Conservation (phyloP, 2,329 filamentous ascomycete genomes). For the Amauroascus verrucosus region DNA sequence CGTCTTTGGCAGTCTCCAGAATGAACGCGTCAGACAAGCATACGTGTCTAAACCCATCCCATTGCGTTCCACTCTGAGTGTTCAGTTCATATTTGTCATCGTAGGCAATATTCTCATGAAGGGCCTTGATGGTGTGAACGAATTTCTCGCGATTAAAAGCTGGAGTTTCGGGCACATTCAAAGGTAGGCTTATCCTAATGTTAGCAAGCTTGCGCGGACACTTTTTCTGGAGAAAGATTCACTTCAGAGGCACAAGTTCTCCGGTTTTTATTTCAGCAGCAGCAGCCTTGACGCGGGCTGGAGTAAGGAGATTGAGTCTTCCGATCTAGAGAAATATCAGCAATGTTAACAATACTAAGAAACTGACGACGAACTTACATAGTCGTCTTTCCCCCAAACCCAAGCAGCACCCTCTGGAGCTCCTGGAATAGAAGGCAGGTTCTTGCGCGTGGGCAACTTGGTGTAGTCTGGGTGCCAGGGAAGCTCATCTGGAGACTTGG, state of each 20-base stretch:
- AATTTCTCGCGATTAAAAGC: slow-evolving; percentile 45
- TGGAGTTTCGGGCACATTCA: slow-evolving; percentile 44
- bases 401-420: slow-evolving; percentile 49
- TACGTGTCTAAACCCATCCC: slow-evolving; percentile 43
- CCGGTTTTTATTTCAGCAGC: slow-evolving; percentile 46
- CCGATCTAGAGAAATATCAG: slow-evolving; percentile 19
- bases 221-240: slow-evolving; percentile 10
- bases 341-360: not conserved
- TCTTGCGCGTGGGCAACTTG: slow-evolving; percentile 44
- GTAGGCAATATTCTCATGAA: slow-evolving; percentile 29
- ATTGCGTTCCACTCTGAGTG: slow-evolving; percentile 41
- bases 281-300: slow-evolving; percentile 44
- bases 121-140: slow-evolving; percentile 44
- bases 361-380: slow-evolving; percentile 25
- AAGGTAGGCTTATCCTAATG: slow-evolving; percentile 36
- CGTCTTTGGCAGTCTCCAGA: not conserved
- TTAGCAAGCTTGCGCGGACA: not conserved
- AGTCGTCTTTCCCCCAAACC: slow-evolving; percentile 51
- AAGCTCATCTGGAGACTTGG: slow-evolving; percentile 27
- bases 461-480: slow-evolving; percentile 47
- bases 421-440: slow-evolving; percentile 43
- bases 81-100: slow-evolving; percentile 41
- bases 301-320: slow-evolving; percentile 49
- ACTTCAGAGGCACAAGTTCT: slow-evolving; percentile 48
- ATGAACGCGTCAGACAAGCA: slow-evolving; percentile 5